These are phyloP conservation scores for Ziziphus jujuba DNA, from an alignment of 306 rosid species.

Conservation along the genomic window DNA sequence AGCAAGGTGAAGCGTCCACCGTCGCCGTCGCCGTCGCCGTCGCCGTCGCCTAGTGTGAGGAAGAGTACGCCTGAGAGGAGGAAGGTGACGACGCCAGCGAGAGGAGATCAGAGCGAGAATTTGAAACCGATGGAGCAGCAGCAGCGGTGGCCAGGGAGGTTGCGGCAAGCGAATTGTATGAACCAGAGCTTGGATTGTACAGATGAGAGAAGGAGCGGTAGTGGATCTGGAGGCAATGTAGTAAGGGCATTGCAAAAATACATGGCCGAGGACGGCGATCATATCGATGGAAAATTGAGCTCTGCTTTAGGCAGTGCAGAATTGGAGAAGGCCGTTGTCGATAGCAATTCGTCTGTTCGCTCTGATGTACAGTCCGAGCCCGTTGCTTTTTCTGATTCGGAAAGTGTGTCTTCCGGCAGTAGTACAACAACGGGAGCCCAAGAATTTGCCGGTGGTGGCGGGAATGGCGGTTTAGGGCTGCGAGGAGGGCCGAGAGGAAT, in stretches of 20 bases:
- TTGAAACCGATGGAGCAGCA: constrained; percentile 64
- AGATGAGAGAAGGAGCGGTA: constrained; percentile 41
- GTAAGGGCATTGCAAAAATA: constrained; percentile 61
- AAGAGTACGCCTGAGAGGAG: constrained; percentile 79
- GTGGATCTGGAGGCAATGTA: constrained; percentile 48
- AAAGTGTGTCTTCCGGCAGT: constrained; percentile 70
- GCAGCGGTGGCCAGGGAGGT: constrained; percentile 69
- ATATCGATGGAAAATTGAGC: constrained; percentile 34
- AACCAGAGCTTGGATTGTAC: constrained; percentile 55
- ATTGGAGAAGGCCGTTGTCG: constrained; percentile 21
- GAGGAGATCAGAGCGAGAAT: constrained; percentile 52
- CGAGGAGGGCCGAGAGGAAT: constrained; percentile 47
- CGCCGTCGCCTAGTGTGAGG: constrained; percentile 54
- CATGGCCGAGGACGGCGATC: constrained; percentile 39
- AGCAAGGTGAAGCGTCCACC: constrained; percentile 67
- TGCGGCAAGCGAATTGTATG: constrained; percentile 46
- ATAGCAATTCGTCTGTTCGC: constrained; percentile 42
- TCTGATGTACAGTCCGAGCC: constrained; percentile 41
- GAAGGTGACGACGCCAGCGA: constrained; percentile 43
- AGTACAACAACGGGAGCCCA: constrained; percentile 43
- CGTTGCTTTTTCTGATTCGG: constrained; percentile 64
- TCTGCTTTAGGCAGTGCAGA: constrained; percentile 24
- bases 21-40: constrained; percentile 52
- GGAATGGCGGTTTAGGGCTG: constrained; percentile 28
- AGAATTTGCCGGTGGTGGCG: constrained; percentile 29